These are phyloP conservation scores for Myxozyma nipponensis DNA, from an alignment of 805 yeast species.

Conservation along the genomic window DNA sequence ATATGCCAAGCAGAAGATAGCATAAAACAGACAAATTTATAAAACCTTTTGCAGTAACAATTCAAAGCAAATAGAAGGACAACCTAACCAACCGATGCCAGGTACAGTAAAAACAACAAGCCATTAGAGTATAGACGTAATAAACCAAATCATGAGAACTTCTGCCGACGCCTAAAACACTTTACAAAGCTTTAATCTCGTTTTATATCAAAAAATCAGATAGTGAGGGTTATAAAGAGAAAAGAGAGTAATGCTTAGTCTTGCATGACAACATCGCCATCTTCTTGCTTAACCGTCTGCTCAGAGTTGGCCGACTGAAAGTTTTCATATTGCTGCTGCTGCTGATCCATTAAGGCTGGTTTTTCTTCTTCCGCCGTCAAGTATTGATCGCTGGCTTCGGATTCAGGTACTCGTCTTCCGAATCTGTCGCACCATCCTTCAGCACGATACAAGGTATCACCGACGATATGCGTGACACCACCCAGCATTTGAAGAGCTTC, in stretches of 20 bases:
- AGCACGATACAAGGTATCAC: conserved; percentile 77
- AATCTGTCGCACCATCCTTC: conserved; percentile 64
- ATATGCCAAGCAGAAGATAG: neutral
- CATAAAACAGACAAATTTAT: neutral
- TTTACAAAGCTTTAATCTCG: no score
- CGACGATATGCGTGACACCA: conserved; percentile 77
- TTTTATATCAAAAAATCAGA: no score
- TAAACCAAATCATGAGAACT: no score
- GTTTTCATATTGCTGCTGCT: no score
- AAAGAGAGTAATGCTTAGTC: conserved; percentile 5
- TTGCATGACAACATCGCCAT: conserved; percentile 15
- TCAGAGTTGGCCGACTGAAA: no score
- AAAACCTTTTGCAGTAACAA: no score
- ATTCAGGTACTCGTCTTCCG: conserved; percentile 25
- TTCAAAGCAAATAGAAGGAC: no score
- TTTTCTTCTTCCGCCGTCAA: neutral
- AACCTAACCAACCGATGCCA: no score
- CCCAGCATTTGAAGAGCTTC: conserved; percentile 86
- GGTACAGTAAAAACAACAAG: no score
- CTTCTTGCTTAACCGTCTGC: neutral
- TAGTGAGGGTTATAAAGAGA: no score
- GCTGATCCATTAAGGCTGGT: neutral
- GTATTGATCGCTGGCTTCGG: neutral
- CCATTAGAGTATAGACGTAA: no score
- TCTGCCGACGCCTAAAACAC: no score